phyloP scores from a whole-genome alignment of 805 yeast genomes.

The Myxozyma neotropica region DNA sequence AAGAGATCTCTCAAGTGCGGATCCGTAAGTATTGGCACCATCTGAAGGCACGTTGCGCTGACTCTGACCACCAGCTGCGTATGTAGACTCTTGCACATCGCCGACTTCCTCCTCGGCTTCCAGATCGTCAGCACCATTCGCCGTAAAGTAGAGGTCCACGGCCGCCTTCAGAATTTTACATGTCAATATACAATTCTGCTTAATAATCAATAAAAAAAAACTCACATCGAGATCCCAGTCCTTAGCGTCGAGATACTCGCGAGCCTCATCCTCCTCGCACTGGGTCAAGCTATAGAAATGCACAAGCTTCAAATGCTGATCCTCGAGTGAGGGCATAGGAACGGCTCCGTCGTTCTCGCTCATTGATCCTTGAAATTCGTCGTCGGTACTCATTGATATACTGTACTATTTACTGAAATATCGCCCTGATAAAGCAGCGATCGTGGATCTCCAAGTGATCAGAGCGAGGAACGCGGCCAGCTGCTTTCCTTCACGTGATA shows the following conservation, averaged over 20 bases:
- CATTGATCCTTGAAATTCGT: neutral
- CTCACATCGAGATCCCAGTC: constrained; percentile 42
- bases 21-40: neutral
- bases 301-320: neutral
- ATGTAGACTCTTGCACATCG: neutral
- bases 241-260: constrained; percentile 43
- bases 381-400: neutral
- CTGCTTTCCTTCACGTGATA: neutral
- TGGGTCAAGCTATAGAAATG: constrained; percentile 46
- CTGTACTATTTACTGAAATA: neutral
- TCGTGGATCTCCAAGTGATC: too few relatives aligned
- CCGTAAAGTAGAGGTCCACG: neutral
- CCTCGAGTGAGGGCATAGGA: neutral
- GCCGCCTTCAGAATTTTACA: neutral
- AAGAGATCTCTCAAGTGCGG: too few relatives aligned
- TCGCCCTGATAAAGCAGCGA: too few relatives aligned
- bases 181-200: neutral
- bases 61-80: neutral
- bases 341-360: neutral
- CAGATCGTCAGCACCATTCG: neutral
- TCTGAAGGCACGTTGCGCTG: neutral
- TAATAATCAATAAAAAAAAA: neutral
- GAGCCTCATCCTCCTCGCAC: constrained; percentile 47
- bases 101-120: neutral
- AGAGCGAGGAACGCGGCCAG: too few relatives aligned